A percentile compares a stretch with the other conserved stretches of the same genome.
Evolutionary conservation across 164 flowering plant genomes (phyloP).

Genomic region (Echeveria elegans): DNA sequence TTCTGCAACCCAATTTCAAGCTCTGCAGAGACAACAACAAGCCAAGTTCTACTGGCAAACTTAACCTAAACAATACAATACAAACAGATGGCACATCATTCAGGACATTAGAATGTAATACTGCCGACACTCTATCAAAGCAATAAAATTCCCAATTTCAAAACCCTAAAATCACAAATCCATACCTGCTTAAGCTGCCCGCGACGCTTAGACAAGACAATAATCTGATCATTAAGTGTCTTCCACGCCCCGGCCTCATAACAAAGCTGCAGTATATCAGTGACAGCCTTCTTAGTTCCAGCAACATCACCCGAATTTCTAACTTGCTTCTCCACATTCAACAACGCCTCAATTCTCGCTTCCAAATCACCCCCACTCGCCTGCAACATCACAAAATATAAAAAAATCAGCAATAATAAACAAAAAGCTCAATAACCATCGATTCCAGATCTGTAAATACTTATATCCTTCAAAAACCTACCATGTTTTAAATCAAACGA

Average conservation of each 20-base stretch:
- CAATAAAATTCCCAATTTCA: no score
- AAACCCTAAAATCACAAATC: not conserved
- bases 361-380: constrained; percentile 54
- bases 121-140: no score
- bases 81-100: no score
- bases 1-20: not conserved
- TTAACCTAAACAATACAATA: not conserved
- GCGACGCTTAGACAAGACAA: constrained; percentile 75
- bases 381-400: constrained; percentile 17
- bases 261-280: constrained; percentile 69
- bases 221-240: constrained; percentile 77
- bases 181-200: constrained; percentile 89
- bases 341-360: constrained; percentile 51
- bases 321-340: constrained; percentile 83
- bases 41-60: not conserved
- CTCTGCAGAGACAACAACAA: not conserved
- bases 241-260: constrained; percentile 77
- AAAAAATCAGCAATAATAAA: not conserved
- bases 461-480: not conserved
- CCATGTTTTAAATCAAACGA: not conserved
- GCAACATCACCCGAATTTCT: constrained; percentile 67
- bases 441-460: not conserved
- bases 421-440: not conserved
- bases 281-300: constrained; percentile 71
- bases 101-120: no score